phyloP scores from a whole-genome alignment of 176 grass and related monocot genomes.

The maize (Zea mays) region Zm-B73-REFERENCE-NAM-5.0 NC_050097.1:231630001-231630500 shows the following conservation, averaged over 20 bases:
- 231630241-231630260: neutral
- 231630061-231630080: neutral
- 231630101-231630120: neutral
- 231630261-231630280: neutral
- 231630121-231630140: neutral
- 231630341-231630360: slow-evolving; percentile 13
- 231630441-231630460: neutral
- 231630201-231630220: neutral
- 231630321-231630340: neutral
- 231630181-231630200: neutral
- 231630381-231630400: neutral
- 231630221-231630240: rapidly evolving
- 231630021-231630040: neutral
- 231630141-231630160: neutral
- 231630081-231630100: neutral
- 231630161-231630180: neutral
- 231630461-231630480: neutral
- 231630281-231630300: neutral
- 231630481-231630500: neutral
- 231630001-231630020: neutral
- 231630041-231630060: neutral
- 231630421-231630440: neutral
- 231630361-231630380: neutral
- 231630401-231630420: slow-evolving; percentile 12
- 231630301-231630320: rapidly evolving